Evolutionary conservation across 352 stramenopile genomes (phyloP), one percentile per base, ranked within the genome.

Genomic region (Albugo candida): DNA sequence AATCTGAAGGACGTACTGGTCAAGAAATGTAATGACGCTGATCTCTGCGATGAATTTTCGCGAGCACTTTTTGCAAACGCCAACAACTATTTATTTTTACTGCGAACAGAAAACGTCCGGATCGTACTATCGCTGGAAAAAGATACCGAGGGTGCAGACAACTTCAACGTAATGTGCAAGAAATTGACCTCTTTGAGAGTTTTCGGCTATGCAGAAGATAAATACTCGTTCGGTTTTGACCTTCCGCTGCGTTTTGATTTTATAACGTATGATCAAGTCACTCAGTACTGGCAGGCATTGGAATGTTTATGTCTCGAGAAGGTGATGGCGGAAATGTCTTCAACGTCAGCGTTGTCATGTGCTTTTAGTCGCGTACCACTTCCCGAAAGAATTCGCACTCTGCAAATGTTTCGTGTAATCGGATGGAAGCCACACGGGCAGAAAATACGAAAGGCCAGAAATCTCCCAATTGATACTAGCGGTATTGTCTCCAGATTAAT

Each of bases 281-380:
- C 75, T 46, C 55, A 52, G 1, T 91, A 81, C 49, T 91, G 77
- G 77, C 73, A 87, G 48, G 65, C 74, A 11, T 54, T 91, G 0
- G 70, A 91, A 47, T 85, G 77, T 36, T 52, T 87, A 0, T 86
- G 72, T 42, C 55, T 87, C 2, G 77, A 91, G 50, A 56, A 78
- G 37, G 80, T 89, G 70, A 61, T 78, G 14, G 84, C 83, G 68
- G 74, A 86, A 53, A 68, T 86, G 11, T 51, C 59, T 24, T 67
- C 65, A 14, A 70, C 69, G 11, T 56, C 56, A 13, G 63, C 52
- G 20, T 79, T 83, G 39, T 71, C 69, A 14, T 65, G 69, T 12
- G 45, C 51, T 0, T 71, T 86, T 11, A 69, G 69, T 47, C 57
- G 69, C 46, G 63, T 84, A 13, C 75, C 75, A 13, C 67, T 82